A percentile compares a stretch with the other conserved stretches of the same genome.
Conservation (phyloP, 768 basidiomycete species). For the Trametes maxima region DNA sequence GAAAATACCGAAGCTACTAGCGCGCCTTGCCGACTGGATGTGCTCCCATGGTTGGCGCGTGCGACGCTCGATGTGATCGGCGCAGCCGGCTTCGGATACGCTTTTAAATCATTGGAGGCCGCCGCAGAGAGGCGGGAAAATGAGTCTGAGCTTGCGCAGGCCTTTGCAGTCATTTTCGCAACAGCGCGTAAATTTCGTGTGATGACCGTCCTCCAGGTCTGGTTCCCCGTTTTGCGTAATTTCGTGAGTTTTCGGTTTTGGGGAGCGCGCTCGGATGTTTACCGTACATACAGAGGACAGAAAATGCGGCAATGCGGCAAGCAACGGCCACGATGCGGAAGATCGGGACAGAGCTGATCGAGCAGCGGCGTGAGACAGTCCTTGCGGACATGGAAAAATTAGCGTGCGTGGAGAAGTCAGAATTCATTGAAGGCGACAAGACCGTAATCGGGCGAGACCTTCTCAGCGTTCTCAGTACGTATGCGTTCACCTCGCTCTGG, state of each 20-base stretch:
- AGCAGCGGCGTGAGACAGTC: constrained; percentile 48
- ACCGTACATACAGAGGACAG: constrained; percentile 42
- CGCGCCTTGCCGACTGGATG: constrained; percentile 46
- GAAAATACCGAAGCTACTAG: not conserved
- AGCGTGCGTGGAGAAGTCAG: not conserved
- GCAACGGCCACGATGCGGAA: constrained; percentile 51
- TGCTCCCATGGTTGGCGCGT: constrained; percentile 63
- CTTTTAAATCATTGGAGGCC: constrained; percentile 53
- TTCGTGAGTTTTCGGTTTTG: constrained; percentile 46
- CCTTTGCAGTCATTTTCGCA: constrained; percentile 56
- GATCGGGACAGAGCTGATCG: constrained; percentile 56
- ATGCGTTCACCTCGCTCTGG: not conserved
- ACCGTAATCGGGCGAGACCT: constrained; percentile 48
- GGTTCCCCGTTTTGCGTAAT: constrained; percentile 57
- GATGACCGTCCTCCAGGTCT: constrained; percentile 54
- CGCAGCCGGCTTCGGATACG: constrained; percentile 63
- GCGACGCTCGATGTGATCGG: constrained; percentile 80
- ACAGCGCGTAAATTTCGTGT: constrained; percentile 55
- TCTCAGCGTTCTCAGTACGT: constrained; percentile 44
- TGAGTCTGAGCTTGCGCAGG: constrained; percentile 55
- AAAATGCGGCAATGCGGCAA: constrained; percentile 45
- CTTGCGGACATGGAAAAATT: constrained; percentile 26
- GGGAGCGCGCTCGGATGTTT: not conserved
- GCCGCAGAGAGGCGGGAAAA: constrained; percentile 35
- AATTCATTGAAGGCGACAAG: constrained; percentile 33